These are phyloP conservation scores for Kwoniella pini DNA, from an alignment of 768 basidiomycete species.

Conservation along the genomic window DNA sequence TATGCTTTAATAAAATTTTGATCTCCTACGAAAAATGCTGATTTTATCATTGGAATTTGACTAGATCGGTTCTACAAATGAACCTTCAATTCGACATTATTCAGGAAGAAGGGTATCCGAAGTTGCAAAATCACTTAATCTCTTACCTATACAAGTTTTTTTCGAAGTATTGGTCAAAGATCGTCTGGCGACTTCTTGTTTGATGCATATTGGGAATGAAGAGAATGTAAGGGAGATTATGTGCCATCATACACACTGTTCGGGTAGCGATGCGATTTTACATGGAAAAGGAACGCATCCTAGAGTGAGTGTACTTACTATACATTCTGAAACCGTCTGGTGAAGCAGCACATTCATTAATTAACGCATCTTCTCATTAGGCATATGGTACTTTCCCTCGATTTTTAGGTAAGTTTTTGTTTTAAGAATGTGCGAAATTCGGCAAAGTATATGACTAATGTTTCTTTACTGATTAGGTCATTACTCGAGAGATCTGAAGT, in stretches of 20 bases:
- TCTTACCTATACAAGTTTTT: constrained; percentile 36
- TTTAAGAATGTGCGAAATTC: neutral
- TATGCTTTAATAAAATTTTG: neutral
- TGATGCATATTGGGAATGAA: constrained; percentile 52
- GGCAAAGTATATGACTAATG: neutral
- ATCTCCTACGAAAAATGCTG: neutral
- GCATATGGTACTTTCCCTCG: constrained; percentile 49
- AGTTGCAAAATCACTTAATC: constrained; percentile 14
- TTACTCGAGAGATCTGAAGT: constrained; percentile 43
- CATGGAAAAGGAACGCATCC: constrained; percentile 43
- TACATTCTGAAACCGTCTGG: neutral
- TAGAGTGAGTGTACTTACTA: constrained; percentile 33
- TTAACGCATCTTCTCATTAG: neutral
- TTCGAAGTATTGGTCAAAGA: constrained; percentile 47
- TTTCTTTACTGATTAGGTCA: no score
- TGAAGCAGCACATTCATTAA: neutral
- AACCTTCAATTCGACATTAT: constrained; percentile 27
- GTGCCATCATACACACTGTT: constrained; percentile 44
- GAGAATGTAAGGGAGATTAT: constrained; percentile 51
- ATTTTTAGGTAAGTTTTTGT: constrained; percentile 27
- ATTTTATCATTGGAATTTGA: neutral
- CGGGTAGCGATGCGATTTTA: constrained; percentile 50
- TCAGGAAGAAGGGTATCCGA: constrained; percentile 31
- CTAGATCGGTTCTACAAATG: constrained; percentile 34
- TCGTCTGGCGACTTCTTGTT: constrained; percentile 40